Base-by-base conservation (phyloP, 805 yeast species). In the Yarrowia yakushimensis region DNA sequence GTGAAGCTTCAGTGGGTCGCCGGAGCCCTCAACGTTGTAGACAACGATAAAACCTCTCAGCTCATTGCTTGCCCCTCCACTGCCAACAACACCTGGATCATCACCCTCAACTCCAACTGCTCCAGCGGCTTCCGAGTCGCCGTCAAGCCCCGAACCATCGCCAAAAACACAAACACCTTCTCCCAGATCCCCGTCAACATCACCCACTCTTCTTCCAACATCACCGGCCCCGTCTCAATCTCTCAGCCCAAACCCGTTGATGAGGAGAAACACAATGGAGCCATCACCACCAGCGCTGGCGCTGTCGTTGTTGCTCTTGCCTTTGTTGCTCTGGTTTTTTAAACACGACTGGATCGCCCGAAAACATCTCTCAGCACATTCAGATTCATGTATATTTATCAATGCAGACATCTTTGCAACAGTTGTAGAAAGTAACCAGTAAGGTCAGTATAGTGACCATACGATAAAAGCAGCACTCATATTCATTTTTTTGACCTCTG, bases 141-240 rank as follows among this genome's bases (percentile, higher is more conserved):
- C 6, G 43, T 52, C 43, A 52, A 52, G 43, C 59, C 59, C 25
- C 42, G 59, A 52, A 52, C 59, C 13, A 17, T 52, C 11, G 59
- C 43, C 37, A 34, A 36, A 28, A 30, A 22, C 43, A 36, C 59
- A 43, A 25, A 34, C 59, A 34, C 42, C 43, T 34, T 52, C 18
- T 52, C 59, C 4, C 59, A 52, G 59, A 52, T 52, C 33, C 59
- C 59, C 31, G 43, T 34, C 43, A 52, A 52, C 59, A 52, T 52
- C 43, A 52, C 59, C 33, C 59, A 52, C 43, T 5, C 43, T 4
- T 52, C 59, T 13, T 34, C 59, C 43, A 52, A 52, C 59, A 52
- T 52, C 25, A 34, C 59, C 33, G 59, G 43, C 2, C 59, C 59
- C 20, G 59, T 52, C 4, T 10, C 31, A 5, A 34, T 52, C 10